A percentile compares a stretch with the other conserved stretches of the same genome.
These are phyloP conservation scores for Cystoderma amianthinum DNA, from an alignment of 768 basidiomycete genomes.

Conservation along the genomic window DNA sequence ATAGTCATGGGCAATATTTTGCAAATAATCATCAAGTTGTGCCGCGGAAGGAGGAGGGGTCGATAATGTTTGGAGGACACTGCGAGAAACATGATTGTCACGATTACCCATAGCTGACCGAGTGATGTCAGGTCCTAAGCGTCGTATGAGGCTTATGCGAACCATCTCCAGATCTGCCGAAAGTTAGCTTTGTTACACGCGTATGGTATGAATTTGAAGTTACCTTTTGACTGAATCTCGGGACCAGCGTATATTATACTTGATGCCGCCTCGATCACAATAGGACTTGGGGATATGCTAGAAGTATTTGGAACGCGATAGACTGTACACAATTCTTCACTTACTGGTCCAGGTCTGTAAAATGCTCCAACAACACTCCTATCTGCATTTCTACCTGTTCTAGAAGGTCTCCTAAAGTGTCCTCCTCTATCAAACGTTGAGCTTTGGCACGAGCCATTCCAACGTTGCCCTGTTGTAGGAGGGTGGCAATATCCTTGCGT, in stretches of 20 bases:
- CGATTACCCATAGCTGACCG: constrained; percentile 43
- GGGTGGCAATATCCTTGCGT: constrained; percentile 60
- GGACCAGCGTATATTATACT: constrained; percentile 61
- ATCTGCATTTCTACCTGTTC: constrained; percentile 63
- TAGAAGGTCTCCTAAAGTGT: constrained; percentile 53
- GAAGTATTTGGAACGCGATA: constrained; percentile 3
- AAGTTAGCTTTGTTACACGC: too few relatives aligned
- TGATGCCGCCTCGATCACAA: constrained; percentile 59
- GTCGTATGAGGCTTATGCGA: constrained; percentile 47
- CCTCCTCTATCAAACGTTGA: constrained; percentile 58
- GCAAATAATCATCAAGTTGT: constrained; percentile 49
- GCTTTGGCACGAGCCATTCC: constrained; percentile 67
- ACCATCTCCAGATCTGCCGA: constrained; percentile 48
- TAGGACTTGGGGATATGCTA: constrained; percentile 29
- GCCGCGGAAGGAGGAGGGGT: constrained; percentile 48
- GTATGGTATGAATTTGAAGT: constrained; percentile 1
- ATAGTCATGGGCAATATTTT: constrained; percentile 44
- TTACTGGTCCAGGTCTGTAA: constrained; percentile 49
- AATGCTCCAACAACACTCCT: constrained; percentile 52
- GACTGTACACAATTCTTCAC: constrained; percentile 10
- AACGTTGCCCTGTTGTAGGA: constrained; percentile 55
- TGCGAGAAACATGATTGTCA: constrained; percentile 47
- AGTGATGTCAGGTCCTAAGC: constrained; percentile 51
- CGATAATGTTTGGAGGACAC: constrained; percentile 46
- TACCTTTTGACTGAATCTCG: constrained; percentile 54